Percentiles rank a stretch among this genome's conserved stretches.
Evolutionary conservation across 768 basidiomycete species (phyloP).

Genomic region (Mycena venus): DNA sequence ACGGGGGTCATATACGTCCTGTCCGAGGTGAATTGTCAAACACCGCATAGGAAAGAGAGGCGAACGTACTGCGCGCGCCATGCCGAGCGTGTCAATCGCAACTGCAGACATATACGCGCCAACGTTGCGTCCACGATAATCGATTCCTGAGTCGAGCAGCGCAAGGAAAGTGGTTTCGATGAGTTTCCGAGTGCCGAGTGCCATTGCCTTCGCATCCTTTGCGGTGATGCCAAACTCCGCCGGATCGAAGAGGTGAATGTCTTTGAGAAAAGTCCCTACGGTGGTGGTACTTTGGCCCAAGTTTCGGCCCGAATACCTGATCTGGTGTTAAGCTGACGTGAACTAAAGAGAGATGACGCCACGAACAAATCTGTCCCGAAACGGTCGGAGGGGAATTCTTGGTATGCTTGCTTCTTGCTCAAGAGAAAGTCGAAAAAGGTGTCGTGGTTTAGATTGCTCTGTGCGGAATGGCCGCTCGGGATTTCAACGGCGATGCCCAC

Average conservation of each 20-base stretch:
- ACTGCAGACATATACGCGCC: constrained; percentile 57
- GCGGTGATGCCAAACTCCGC: constrained; percentile 55
- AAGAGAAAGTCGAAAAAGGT: not conserved
- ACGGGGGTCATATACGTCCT: too few relatives aligned
- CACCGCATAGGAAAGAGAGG: not conserved
- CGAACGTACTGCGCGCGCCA: constrained; percentile 44
- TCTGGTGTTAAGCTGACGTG: not conserved
- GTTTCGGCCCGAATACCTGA: too few relatives aligned
- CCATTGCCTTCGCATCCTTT: constrained; percentile 53
- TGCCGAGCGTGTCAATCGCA: constrained; percentile 22
- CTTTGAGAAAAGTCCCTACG: constrained; percentile 41
- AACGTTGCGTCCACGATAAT: constrained; percentile 57
- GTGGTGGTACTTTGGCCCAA: too few relatives aligned
- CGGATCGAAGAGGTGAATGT: constrained; percentile 51
- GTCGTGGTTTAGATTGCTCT: not conserved
- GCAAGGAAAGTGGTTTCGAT: constrained; percentile 55
- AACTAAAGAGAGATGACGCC: too few relatives aligned
- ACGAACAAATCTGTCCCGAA: not conserved
- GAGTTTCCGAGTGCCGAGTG: constrained; percentile 49
- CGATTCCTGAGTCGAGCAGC: constrained; percentile 62
- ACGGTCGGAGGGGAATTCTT: not conserved
- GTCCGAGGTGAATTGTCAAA: too few relatives aligned
- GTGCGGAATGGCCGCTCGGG: not conserved
- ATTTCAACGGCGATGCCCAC: not conserved
- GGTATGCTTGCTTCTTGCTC: not conserved